phyloP scores from a whole-genome alignment of 306 rosid species.

The Bauhinia variegata region DNA sequence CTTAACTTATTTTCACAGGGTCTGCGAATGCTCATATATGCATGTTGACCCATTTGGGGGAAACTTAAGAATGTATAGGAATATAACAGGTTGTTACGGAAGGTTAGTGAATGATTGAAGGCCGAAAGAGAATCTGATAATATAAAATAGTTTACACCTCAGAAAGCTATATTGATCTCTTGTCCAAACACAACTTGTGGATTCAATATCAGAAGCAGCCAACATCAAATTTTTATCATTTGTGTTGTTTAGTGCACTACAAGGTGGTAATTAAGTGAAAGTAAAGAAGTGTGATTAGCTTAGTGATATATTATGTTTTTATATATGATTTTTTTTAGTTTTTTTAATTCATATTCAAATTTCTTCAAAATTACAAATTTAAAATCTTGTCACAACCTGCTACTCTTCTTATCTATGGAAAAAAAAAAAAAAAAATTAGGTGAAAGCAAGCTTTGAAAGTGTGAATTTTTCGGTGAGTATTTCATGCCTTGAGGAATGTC shows the following conservation, averaged over 20 bases:
- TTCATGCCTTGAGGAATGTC: constrained; percentile 24
- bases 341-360: too few relatives aligned
- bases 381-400: too few relatives aligned
- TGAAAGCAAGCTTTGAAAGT: too few relatives aligned
- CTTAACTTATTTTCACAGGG: too few relatives aligned
- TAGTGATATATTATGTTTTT: too few relatives aligned
- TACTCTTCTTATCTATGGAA: too few relatives aligned
- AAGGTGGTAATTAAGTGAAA: background rate
- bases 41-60: constrained; percentile 18
- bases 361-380: too few relatives aligned
- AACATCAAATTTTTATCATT: background rate
- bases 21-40: constrained; percentile 26
- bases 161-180: background rate
- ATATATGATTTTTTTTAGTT: too few relatives aligned
- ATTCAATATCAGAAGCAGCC: constrained; percentile 27
- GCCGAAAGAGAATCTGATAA: constrained; percentile 6
- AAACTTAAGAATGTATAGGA: background rate
- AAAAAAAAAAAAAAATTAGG: too few relatives aligned
- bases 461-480: background rate
- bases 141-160: constrained; percentile 16
- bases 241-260: background rate
- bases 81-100: constrained; percentile 30
- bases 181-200: constrained; percentile 10
- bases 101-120: constrained; percentile 17
- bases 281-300: too few relatives aligned